Percentiles rank a stretch among this genome's conserved stretches.
phyloP scores from a whole-genome alignment of 768 basidiomycete species.

The Lactarius hengduanensis region DNA sequence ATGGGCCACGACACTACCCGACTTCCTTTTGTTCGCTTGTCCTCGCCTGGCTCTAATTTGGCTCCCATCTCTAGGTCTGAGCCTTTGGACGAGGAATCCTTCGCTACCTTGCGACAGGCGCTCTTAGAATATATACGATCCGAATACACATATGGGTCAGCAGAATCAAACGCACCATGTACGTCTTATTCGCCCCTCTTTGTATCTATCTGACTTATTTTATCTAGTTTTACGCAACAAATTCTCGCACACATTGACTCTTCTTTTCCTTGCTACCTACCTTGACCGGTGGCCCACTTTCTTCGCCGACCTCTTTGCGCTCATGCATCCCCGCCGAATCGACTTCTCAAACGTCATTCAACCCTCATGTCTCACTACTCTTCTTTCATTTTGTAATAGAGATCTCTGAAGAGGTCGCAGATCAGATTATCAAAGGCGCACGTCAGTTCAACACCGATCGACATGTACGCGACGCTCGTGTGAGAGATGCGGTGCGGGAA shows the following conservation, averaged over 20 bases:
- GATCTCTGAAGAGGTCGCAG: slow-evolving; percentile 96
- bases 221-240: slow-evolving; percentile 85
- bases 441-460: slow-evolving; percentile 67
- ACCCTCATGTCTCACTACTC: slow-evolving; percentile 81
- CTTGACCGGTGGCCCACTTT: slow-evolving; percentile 83
- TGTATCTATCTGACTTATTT: slow-evolving; percentile 26
- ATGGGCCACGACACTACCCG: neutral
- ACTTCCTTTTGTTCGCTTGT: neutral
- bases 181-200: slow-evolving; percentile 38
- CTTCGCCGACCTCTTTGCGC: slow-evolving; percentile 72
- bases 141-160: slow-evolving; percentile 83
- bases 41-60: neutral
- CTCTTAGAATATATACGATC: slow-evolving; percentile 80
- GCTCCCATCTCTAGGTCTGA: slow-evolving; percentile 49
- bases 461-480: slow-evolving; percentile 75
- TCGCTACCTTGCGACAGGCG: slow-evolving; percentile 70
- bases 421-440: slow-evolving; percentile 89
- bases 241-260: slow-evolving; percentile 85
- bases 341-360: slow-evolving; percentile 58
- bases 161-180: slow-evolving; percentile 83
- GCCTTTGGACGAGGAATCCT: slow-evolving; percentile 65
- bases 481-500: slow-evolving; percentile 88
- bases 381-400: slow-evolving; percentile 92
- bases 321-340: slow-evolving; percentile 65
- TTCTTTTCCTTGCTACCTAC: slow-evolving; percentile 88